Percentiles rank a stretch among this genome's conserved stretches.
These are phyloP conservation scores for Fraxinus velutina DNA, from an alignment of 305 asterid genomes.

Conservation along the genomic window DNA sequence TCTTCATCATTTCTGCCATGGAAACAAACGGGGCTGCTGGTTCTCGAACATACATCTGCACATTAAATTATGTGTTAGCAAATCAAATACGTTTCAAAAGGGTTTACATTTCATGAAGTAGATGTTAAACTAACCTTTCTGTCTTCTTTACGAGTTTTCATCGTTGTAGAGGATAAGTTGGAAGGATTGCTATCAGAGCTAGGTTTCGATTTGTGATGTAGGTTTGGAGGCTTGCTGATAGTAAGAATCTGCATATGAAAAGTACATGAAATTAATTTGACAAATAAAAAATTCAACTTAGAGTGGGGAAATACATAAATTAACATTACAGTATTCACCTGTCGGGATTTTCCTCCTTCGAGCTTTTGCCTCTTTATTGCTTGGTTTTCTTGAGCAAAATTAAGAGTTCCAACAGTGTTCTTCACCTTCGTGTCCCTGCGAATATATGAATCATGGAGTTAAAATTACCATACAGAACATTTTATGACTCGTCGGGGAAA, in stretches of 20 bases:
- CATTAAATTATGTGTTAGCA: constrained; percentile 14
- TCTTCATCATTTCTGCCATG: constrained; percentile 87
- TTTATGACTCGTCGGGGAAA: neutral
- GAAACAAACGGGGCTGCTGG: constrained; percentile 71
- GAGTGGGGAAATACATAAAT: neutral
- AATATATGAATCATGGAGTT: constrained; percentile 4
- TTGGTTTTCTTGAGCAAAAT: constrained; percentile 69
- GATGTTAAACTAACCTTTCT: constrained; percentile 46
- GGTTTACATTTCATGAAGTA: neutral
- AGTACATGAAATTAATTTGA: neutral
- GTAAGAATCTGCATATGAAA: constrained; percentile 57
- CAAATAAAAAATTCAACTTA: neutral
- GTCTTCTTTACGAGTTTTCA: constrained; percentile 56
- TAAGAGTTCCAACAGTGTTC: constrained; percentile 51
- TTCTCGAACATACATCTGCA: constrained; percentile 70
- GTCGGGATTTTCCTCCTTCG: constrained; percentile 74
- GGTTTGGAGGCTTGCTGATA: constrained; percentile 51
- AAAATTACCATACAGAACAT: constrained; percentile 10
- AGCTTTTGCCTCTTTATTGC: constrained; percentile 90
- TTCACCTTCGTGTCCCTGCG: constrained; percentile 51
- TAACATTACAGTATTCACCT: constrained; percentile 35
- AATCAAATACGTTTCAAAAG: neutral
- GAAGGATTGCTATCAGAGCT: constrained; percentile 44
- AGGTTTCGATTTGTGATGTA: constrained; percentile 71
- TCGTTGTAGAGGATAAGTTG: constrained; percentile 42